phyloP scores from a whole-genome alignment of 768 basidiomycete genomes.

The Suillus luteus region DNA sequence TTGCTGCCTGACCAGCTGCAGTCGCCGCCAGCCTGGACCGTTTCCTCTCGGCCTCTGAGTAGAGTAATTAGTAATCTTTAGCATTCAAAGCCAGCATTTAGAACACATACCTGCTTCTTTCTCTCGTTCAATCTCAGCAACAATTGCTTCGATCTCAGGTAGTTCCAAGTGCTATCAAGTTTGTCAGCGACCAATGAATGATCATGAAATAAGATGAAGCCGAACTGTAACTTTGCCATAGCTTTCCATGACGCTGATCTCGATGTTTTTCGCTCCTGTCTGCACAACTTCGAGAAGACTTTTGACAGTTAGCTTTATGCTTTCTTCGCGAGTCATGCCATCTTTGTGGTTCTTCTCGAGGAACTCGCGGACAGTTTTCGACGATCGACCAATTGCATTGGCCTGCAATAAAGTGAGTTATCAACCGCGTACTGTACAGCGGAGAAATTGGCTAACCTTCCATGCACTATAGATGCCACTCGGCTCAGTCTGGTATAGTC shows the following conservation, averaged over 20 bases:
- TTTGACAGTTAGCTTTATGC: conserved; percentile 94
- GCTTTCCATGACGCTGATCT: conserved; percentile 96
- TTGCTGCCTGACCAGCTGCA: conserved; percentile 87
- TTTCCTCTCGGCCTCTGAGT: conserved; percentile 91
- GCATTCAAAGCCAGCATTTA: background rate
- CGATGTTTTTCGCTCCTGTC: conserved; percentile 99
- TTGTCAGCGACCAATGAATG: background rate
- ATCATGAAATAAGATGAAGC: conserved; percentile 9
- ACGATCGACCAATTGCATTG: conserved; percentile 96
- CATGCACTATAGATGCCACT: conserved; percentile 98
- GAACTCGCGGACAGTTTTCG: conserved; percentile 98
- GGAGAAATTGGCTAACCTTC: conserved; percentile 65
- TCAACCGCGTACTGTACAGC: background rate
- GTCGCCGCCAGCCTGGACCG: conserved; percentile 88
- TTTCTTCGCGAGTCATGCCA: conserved; percentile 83
- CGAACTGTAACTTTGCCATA: conserved; percentile 90
- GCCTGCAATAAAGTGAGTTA: conserved; percentile 54
- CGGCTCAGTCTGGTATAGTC: conserved; percentile 96
- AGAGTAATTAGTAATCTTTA: conserved; percentile 9
- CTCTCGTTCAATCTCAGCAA: conserved; percentile 91
- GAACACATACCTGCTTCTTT: conserved; percentile 82
- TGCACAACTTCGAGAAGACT: conserved; percentile 96
- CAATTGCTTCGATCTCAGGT: conserved; percentile 88
- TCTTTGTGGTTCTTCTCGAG: conserved; percentile 98
- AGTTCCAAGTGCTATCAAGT: conserved; percentile 53